phyloP scores from a whole-genome alignment of 768 basidiomycete species.

The Hysterangium stoloniferum region DNA sequence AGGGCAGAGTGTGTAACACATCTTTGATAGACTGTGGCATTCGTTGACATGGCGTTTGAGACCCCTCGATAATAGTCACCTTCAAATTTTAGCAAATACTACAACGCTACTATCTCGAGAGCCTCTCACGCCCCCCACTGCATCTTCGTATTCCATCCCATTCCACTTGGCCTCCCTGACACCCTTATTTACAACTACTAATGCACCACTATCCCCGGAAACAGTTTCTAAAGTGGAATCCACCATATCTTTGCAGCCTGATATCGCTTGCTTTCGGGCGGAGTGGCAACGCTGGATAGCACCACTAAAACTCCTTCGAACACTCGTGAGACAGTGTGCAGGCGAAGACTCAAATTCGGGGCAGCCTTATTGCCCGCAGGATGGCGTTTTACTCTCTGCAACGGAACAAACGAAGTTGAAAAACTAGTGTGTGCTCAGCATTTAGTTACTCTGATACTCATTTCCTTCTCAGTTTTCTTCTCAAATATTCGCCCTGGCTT shows the following conservation, averaged over 20 bases:
- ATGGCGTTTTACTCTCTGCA: neutral
- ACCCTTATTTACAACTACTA: neutral
- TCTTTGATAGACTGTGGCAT: too few relatives aligned
- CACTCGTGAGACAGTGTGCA: slow-evolving; percentile 2
- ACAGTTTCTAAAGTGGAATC: slow-evolving; percentile 10
- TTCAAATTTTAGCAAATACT: slow-evolving; percentile 7
- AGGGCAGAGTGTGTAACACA: too few relatives aligned
- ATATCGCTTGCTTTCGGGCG: neutral
- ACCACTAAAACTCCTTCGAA: slow-evolving; percentile 7
- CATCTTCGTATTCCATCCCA: neutral
- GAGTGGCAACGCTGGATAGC: slow-evolving; percentile 11
- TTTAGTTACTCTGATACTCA: too few relatives aligned
- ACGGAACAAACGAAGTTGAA: neutral
- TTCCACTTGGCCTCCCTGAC: neutral
- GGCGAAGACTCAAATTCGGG: neutral
- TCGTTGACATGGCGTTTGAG: too few relatives aligned
- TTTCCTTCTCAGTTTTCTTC: slow-evolving; percentile 1
- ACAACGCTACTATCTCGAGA: neutral
- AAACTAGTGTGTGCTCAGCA: slow-evolving; percentile 4
- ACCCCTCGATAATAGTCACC: neutral
- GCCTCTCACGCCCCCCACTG: neutral
- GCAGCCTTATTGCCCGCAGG: neutral
- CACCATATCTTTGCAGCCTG: neutral
- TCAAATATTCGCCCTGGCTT: slow-evolving; percentile 2
- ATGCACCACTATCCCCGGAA: slow-evolving; percentile 5